Evolutionary conservation across 768 basidiomycete species (phyloP).

Genomic region (Termitomyces sp.): DNA sequence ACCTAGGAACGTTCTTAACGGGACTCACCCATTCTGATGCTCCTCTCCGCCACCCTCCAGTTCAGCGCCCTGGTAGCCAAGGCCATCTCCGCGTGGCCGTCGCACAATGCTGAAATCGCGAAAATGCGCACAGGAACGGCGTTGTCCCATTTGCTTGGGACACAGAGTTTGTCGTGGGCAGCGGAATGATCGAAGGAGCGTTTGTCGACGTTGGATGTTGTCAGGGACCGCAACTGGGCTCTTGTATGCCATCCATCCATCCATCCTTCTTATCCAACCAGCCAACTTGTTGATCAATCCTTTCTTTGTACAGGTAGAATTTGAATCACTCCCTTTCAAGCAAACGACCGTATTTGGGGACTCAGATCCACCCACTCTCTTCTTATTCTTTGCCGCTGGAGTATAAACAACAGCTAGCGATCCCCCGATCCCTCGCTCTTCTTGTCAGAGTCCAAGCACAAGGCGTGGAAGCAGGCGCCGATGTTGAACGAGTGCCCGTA

Average conservation of each 20-base stretch:
- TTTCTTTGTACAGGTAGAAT: conserved; percentile 60
- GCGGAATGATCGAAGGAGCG: conserved; percentile 81
- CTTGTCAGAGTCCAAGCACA: conserved; percentile 34
- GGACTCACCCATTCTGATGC: conserved; percentile 81
- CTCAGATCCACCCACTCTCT: conserved; percentile 69
- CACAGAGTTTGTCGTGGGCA: conserved; percentile 74
- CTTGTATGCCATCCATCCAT: conserved; percentile 51
- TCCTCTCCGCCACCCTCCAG: conserved; percentile 74
- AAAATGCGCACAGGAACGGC: conserved; percentile 74
- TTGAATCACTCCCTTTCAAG: conserved; percentile 62
- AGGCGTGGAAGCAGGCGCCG: conserved; percentile 77
- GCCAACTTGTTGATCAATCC: too few species aligned
- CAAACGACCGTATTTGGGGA: conserved; percentile 29
- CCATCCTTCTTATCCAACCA: too few species aligned
- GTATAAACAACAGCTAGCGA: conserved; percentile 70
- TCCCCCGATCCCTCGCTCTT: conserved; percentile 62
- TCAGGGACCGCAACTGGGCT: conserved; percentile 90
- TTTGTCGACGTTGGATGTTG: conserved; percentile 85
- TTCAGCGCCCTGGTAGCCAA: conserved; percentile 52
- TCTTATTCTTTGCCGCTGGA: conserved; percentile 85
- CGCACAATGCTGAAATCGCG: conserved; percentile 64
- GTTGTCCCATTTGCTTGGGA: conserved; percentile 92
- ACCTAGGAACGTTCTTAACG: conserved; percentile 21
- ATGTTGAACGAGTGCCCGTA: conserved; percentile 79
- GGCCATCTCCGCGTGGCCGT: conserved; percentile 66